Conservation (phyloP, 768 basidiomycete species). For the Candolleomyces efflorescens region DNA sequence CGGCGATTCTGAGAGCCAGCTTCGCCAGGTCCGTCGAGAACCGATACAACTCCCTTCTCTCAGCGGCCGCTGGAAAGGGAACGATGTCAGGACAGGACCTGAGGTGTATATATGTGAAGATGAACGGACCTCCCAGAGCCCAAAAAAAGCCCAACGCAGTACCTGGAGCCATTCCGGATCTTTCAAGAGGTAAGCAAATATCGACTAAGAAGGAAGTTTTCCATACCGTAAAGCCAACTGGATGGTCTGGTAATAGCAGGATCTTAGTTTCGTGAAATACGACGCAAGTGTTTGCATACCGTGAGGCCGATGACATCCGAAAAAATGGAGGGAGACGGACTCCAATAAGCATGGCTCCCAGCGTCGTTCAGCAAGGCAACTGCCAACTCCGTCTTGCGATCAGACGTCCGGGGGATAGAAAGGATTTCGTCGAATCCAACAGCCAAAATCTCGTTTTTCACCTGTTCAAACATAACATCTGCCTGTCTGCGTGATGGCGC, state of each 20-base stretch:
- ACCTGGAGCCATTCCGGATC: constrained; percentile 65
- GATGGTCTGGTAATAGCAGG: constrained; percentile 43
- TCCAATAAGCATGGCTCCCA: constrained; percentile 72
- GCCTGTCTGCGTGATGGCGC: constrained; percentile 50
- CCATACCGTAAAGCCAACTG: constrained; percentile 56
- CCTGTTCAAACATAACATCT: constrained; percentile 63
- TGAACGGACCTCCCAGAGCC: constrained; percentile 51
- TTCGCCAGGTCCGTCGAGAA: constrained; percentile 67
- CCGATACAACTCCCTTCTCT: constrained; percentile 57
- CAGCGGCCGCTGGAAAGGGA: constrained; percentile 45
- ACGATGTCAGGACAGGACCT: neutral
- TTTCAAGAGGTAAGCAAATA: constrained; percentile 16
- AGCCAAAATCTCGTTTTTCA: constrained; percentile 66
- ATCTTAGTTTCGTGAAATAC: neutral
- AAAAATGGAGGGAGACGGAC: constrained; percentile 48
- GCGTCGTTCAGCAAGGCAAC: constrained; percentile 68
- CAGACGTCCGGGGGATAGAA: constrained; percentile 55
- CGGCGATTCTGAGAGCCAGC: constrained; percentile 63
- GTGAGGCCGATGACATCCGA: constrained; percentile 63
- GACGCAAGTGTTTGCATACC: constrained; percentile 30
- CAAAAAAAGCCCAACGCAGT: constrained; percentile 72
- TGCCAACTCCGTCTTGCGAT: constrained; percentile 56
- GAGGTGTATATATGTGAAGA: neutral
- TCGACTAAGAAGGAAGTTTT: too few relatives aligned
- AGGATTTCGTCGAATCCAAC: constrained; percentile 69